Base-by-base conservation (phyloP, 768 basidiomycete genomes). In the Termitomyces sp. region DNA sequence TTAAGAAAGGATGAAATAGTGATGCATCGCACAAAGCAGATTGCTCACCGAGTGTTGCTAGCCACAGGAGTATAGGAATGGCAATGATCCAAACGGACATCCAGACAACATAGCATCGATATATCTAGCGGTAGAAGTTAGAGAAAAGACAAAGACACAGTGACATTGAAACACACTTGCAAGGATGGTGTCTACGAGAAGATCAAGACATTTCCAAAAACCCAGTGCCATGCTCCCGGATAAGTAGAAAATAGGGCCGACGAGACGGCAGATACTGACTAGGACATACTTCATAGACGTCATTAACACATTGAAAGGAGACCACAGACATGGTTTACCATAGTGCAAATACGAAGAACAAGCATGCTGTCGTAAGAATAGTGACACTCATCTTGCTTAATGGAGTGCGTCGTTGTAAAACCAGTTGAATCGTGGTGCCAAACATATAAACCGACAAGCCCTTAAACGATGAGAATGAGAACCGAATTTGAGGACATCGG, bases 71-170 rank as follows among this genome's bases (percentile, higher is more conserved):
- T 10, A 23, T 7, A 41, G 51, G 51, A 29, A 53, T 19, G 16
- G 27, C 9, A 19, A 42, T 31, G 14, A 53, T 19, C 32, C 42
- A 53, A 21, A 43, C 10, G 12, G 27, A 43, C 4, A 8, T 10
- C 53, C 42, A 53, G 31, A 34, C 53, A 32, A 53, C 40, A 42
- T 53, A 43, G 11, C 53, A 53, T 32, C 27, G 29, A 34, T 53
- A 44, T 43, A 35, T 23, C 32, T 53, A 23, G 27, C 16, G 23
- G 27, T 4, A 14, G 29, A 38, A 8, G n/a, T n/a, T n/a, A n/a
- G n/a, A 34, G 14, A n/a, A 12, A 27, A 4, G n/a, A 19, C 19
- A 38, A 2, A 35, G 23, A 50, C 9, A 10, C 19, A 32, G 32
- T 2, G 5, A 23, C 4, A 12, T 9, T 12, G 12, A 50, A 19